Percentiles rank a stretch among this genome's conserved stretches.
phyloP scores from a whole-genome alignment of 371 early-diverging fungal genomes.

The Nematocida major region DNA sequence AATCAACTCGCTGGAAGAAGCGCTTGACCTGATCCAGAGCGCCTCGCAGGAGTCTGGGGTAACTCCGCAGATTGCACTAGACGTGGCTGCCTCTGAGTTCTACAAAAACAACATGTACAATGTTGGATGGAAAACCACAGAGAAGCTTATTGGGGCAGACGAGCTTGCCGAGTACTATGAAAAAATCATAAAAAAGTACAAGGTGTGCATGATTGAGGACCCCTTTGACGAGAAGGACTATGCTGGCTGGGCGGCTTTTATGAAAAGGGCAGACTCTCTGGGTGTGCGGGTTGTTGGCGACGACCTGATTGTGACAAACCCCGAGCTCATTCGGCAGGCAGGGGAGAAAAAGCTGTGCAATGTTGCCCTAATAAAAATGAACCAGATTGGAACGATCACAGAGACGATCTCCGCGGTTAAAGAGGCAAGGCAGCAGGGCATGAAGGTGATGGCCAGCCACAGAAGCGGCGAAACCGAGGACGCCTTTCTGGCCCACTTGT shows the following conservation, averaged over 20 bases:
- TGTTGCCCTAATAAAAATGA: constrained; percentile 88
- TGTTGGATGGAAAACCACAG: constrained; percentile 13
- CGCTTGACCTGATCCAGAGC: constrained; percentile 77
- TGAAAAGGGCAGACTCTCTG: constrained; percentile 65
- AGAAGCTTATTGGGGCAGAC: constrained; percentile 66
- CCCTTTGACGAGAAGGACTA: constrained; percentile 98
- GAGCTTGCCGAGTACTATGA: constrained; percentile 76
- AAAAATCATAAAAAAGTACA: constrained; percentile 74
- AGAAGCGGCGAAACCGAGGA: constrained; percentile 98
- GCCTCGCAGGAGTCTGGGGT: constrained; percentile 86
- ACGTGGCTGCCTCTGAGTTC: constrained; percentile 80
- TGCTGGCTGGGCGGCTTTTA: constrained; percentile 77
- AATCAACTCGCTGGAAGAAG: constrained; percentile 81
- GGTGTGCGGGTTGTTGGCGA: constrained; percentile 86
- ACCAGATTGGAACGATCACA: constrained; percentile 93
- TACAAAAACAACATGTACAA: constrained; percentile 36
- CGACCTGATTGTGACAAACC: constrained; percentile 95
- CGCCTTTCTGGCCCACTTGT: constrained; percentile 89
- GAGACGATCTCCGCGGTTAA: constrained; percentile 81
- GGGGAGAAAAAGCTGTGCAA: constrained; percentile 85
- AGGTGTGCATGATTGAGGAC: constrained; percentile 85
- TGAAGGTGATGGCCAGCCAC: constrained; percentile 98
- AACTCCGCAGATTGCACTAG: constrained; percentile 78
- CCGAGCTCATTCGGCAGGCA: constrained; percentile 76
- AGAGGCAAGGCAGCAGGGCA: constrained; percentile 70